Evolutionary conservation across 495 filamentous ascomycete genomes (phyloP), one percentile per base, ranked within the genome.

Genomic region (Penicillium soppii): DNA sequence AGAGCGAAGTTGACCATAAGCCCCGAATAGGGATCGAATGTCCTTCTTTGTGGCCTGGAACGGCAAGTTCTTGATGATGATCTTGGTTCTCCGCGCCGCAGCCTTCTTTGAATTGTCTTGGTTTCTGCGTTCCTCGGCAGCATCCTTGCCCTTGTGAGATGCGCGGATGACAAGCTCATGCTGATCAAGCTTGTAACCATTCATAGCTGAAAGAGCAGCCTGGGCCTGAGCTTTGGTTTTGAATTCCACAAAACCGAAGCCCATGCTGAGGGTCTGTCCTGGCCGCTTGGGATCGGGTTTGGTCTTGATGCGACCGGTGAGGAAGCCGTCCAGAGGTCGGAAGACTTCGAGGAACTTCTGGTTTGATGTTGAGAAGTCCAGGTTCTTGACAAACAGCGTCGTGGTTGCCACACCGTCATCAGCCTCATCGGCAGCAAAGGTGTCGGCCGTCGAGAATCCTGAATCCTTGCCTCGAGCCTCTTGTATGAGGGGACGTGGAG

Each of bases 41-140:
- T 99, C 95, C 65, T 94, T 91, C 77, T 95, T 96, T 35, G 83
- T 87, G 8, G 88, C 86, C 71, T 97, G 89, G 74, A 99, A 99
- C 7, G 94, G 94, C 63, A 99, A 71, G 75, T 99, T 99, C 77
- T 97, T 97, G 76, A 98, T 89, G 68, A 97, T 87, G 59, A 99
- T 85, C 76, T 97, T 97, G 26, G 91, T 96, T 44, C 82, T 79
- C 58, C 82, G 82, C 20, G 79, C 81, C 3, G 85, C 82, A 13
- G 81, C 64, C 66, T 88, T 91, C 76, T 90, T 94, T 48, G 84
- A 84, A 16, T 79, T 81, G 58, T 96, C 91, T 50, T 90, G 85
- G 53, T 84, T 85, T 63, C 85, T 83, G 45, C 84, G 81, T 66
- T 95, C 89, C 62, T 94, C 89, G 0, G 89, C 92, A 5, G 90